These are phyloP conservation scores for Rhodomyrtus psidioides DNA, from an alignment of 441 rosid species.

Conservation along the genomic window DNA sequence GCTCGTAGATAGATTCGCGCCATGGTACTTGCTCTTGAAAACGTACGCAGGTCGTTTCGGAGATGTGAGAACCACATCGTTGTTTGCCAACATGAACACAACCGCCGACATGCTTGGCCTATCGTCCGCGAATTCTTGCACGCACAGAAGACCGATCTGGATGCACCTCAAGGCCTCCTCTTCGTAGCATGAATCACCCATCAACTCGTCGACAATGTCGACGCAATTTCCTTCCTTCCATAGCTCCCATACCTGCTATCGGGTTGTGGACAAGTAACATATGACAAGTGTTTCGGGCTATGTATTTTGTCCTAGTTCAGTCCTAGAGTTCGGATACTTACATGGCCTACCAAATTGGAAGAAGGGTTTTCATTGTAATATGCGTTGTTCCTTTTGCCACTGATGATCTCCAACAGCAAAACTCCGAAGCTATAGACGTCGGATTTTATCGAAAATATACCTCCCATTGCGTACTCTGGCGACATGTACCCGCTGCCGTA, in stretches of 20 bases:
- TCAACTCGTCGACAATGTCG: neutral
- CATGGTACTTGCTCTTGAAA: neutral
- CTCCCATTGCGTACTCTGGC: slow-evolving; percentile 27
- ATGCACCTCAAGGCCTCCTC: neutral
- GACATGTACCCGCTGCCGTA: slow-evolving; percentile 24
- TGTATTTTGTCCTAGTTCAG: neutral
- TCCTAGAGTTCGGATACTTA: neutral
- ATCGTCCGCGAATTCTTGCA: neutral
- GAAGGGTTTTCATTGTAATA: neutral
- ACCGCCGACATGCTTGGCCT: slow-evolving; percentile 11
- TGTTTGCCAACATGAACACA: slow-evolving; percentile 2
- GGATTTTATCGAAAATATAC: slow-evolving; percentile 39
- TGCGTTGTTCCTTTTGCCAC: slow-evolving; percentile 12
- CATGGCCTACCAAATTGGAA: slow-evolving; percentile 14
- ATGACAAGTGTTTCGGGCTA: neutral
- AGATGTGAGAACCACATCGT: neutral
- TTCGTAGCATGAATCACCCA: neutral
- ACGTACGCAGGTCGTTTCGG: slow-evolving; percentile 5
- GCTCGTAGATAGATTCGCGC: neutral
- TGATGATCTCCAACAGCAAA: slow-evolving; percentile 14
- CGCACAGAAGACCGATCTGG: slow-evolving; percentile 8
- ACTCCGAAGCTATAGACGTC: slow-evolving; percentile 44
- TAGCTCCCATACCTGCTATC: slow-evolving; percentile 9
- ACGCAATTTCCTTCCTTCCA: slow-evolving; percentile 5
- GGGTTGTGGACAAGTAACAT: neutral